Conservation (phyloP, 768 basidiomycete genomes). For the Mycena kentingensis region DNA sequence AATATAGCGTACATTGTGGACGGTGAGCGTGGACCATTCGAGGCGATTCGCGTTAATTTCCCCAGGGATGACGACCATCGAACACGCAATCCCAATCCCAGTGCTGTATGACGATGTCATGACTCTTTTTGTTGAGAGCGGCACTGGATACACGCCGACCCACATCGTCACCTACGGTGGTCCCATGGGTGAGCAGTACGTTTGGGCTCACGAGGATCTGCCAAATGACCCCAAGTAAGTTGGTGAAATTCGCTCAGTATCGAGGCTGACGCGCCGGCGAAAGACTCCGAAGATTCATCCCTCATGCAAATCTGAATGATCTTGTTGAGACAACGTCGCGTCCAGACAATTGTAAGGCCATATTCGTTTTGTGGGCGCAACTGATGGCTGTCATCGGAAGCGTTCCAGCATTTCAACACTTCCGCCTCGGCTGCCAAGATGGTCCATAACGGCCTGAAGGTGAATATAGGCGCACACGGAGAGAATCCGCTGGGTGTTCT, state of each 20-base stretch:
- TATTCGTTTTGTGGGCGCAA: not conserved
- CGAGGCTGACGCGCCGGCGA: not conserved
- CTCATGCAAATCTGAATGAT: constrained; percentile 63
- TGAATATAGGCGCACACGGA: constrained; percentile 76
- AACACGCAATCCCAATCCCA: constrained; percentile 70
- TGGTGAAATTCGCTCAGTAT: not conserved
- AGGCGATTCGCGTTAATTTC: not conserved
- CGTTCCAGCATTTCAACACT: constrained; percentile 68
- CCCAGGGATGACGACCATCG: constrained; percentile 74
- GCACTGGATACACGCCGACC: constrained; percentile 73
- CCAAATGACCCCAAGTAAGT: constrained; percentile 69
- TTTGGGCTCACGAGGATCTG: constrained; percentile 68
- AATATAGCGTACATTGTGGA: constrained; percentile 79
- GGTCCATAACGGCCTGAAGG: constrained; percentile 60
- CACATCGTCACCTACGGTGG: constrained; percentile 83
- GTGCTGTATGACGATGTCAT: constrained; percentile 67
- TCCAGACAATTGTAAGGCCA: constrained; percentile 54
- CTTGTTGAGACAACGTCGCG: constrained; percentile 63
- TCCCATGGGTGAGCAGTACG: constrained; percentile 61
- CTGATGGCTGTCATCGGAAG: constrained; percentile 34
- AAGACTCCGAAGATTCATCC: constrained; percentile 64
- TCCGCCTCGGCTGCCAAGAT: constrained; percentile 69
- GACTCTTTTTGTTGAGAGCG: constrained; percentile 63
- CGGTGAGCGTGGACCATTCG: constrained; percentile 40
- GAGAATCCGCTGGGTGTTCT: constrained; percentile 73